Evolutionary conservation across 2,329 filamentous ascomycete species (phyloP).

Genomic region (Ophiocordyceps unilateralis): DNA sequence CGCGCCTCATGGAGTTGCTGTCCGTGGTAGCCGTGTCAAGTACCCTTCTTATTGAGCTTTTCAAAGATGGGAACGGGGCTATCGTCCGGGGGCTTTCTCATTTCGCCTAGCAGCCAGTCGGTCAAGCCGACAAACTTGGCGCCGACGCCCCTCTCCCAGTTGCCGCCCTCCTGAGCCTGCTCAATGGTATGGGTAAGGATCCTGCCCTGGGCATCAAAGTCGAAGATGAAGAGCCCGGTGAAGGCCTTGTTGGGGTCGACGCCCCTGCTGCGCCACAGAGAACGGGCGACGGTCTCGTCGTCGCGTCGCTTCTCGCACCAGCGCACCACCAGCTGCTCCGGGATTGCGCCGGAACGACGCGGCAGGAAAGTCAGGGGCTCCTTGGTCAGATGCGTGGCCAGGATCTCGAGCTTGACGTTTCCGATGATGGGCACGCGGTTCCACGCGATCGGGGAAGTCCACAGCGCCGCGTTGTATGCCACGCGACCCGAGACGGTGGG

Average conservation of each 20-base stretch:
- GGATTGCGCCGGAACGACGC: conserved; percentile 32
- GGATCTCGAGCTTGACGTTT: conserved; percentile 72
- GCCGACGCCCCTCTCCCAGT: conserved; percentile 66
- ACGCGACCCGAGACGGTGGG: conserved; percentile 83
- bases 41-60: conserved; percentile 8
- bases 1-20: too few relatives aligned
- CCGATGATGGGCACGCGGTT: conserved; percentile 80
- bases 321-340: conserved; percentile 76
- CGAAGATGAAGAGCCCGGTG: conserved; percentile 83
- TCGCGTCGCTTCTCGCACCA: conserved; percentile 45
- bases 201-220: conserved; percentile 77
- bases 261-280: conserved; percentile 14
- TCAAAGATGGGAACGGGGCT: conserved; percentile 19
- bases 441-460: conserved; percentile 94
- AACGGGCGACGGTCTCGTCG: conserved; percentile 23
- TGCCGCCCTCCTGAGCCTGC: conserved; percentile 66
- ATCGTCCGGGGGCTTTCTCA: conserved; percentile 20
- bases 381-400: conserved; percentile 75
- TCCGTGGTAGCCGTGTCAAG: too few relatives aligned
- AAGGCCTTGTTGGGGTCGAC: conserved; percentile 56
- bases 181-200: conserved; percentile 86
- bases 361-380: conserved; percentile 31
- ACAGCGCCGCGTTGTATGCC: conserved; percentile 81
- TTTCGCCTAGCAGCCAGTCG: conserved; percentile 81
- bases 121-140: conserved; percentile 79